Evolutionary conservation across 1,139 yeast species (phyloP).

Genomic region (Scheffersomyces insectosa): DNA sequence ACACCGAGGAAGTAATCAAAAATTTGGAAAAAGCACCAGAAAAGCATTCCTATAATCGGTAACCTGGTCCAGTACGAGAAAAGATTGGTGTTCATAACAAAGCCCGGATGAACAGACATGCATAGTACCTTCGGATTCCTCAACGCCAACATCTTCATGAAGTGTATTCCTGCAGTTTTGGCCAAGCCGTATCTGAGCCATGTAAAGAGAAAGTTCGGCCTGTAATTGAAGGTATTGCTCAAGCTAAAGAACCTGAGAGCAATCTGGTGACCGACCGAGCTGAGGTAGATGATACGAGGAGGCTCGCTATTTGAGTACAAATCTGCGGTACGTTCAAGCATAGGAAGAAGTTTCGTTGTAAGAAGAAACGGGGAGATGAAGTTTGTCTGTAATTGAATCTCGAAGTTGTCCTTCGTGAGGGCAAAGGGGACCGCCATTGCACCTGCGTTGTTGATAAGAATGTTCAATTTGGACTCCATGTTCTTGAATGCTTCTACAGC

Average conservation of each 20-base stretch:
- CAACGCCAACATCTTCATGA: conserved; percentile 63
- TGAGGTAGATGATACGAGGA: conserved; percentile 65
- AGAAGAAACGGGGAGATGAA: conserved; percentile 75
- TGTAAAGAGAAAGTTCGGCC: conserved; percentile 69
- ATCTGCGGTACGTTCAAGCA: conserved; percentile 43
- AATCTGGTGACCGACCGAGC: conserved; percentile 70
- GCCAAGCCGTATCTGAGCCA: conserved; percentile 82
- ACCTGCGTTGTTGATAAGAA: conserved; percentile 80
- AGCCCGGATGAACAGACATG: conserved; percentile 80
- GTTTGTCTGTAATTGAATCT: conserved; percentile 78
- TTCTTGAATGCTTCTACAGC: conserved; percentile 54
- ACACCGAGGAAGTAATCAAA: conserved; percentile 73
- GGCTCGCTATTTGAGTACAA: conserved; percentile 28
- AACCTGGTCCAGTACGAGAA: conserved; percentile 74
- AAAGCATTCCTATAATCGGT: conserved; percentile 72
- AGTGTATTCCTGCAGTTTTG: conserved; percentile 78
- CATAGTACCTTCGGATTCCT: conserved; percentile 67
- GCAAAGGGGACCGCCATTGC: conserved; percentile 74
- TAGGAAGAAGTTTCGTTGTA: conserved; percentile 60
- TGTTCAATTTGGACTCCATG: conserved; percentile 55
- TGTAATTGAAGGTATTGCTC: conserved; percentile 52
- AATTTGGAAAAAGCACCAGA: conserved; percentile 68
- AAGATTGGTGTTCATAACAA: conserved; percentile 75
- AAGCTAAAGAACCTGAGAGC: conserved; percentile 53
- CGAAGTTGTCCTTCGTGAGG: conserved; percentile 69